Percentiles rank a stretch among this genome's conserved stretches.
phyloP scores from a whole-genome alignment of 441 rosid species.

The Brassica hybrid region DNA sequence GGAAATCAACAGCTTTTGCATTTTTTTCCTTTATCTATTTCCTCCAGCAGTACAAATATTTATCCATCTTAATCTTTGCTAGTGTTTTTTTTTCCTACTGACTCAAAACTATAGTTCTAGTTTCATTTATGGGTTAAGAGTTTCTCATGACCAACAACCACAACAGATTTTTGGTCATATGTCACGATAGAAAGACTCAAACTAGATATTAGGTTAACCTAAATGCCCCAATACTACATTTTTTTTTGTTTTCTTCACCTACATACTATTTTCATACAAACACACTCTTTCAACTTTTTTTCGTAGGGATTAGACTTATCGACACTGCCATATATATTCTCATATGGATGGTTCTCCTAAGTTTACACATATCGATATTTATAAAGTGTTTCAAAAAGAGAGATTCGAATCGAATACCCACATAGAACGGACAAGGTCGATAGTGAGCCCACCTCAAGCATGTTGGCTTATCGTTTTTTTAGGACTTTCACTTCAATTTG shows the following conservation, averaged over 20 bases:
- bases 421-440: constrained; percentile 39
- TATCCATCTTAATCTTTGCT: too few species aligned
- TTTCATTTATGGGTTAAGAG: neutral
- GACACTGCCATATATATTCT: constrained; percentile 32
- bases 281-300: constrained; percentile 17
- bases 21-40: too few species aligned
- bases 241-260: neutral
- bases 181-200: neutral
- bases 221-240: neutral
- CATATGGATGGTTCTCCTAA: constrained; percentile 39
- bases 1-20: too few species aligned
- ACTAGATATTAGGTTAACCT: neutral
- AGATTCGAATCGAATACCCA: constrained; percentile 40
- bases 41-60: too few species aligned
- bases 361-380: neutral
- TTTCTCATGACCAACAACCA: neutral
- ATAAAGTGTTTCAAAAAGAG: neutral
- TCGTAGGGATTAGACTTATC: constrained; percentile 24
- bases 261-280: neutral
- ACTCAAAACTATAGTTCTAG: neutral
- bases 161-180: neutral
- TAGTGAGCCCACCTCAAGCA: constrained; percentile 40
- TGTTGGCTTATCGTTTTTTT: constrained; percentile 16
- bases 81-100: neutral
- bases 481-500: constrained; percentile 26